These are phyloP conservation scores for Fibroporia radiculosa DNA, from an alignment of 768 basidiomycete genomes.

Conservation along the genomic window DNA sequence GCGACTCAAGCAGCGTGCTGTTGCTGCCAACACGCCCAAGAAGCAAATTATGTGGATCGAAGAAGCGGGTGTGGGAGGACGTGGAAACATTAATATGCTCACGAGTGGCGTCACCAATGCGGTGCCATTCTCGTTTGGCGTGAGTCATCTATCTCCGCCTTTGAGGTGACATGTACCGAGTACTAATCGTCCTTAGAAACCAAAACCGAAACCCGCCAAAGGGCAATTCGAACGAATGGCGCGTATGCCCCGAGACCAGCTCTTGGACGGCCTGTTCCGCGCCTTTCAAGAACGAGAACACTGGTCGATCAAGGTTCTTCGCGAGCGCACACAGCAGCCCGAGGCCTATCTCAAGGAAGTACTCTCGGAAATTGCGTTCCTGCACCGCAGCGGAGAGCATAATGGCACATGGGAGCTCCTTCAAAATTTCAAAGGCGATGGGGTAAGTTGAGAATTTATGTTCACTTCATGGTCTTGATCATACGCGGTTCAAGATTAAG, in stretches of 20 bases:
- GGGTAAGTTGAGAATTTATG: slow-evolving; percentile 29
- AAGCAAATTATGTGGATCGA: slow-evolving; percentile 71
- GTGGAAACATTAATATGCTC: slow-evolving; percentile 70
- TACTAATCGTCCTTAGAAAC: slow-evolving; percentile 36
- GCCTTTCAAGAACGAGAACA: slow-evolving; percentile 73
- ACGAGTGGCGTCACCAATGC: slow-evolving; percentile 66
- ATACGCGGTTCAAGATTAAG: slow-evolving; percentile 21
- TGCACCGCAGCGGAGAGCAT: slow-evolving; percentile 75
- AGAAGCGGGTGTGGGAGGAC: slow-evolving; percentile 59
- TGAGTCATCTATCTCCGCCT: slow-evolving; percentile 28
- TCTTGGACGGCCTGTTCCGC: slow-evolving; percentile 75
- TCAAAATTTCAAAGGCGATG: slow-evolving; percentile 60
- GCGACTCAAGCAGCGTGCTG: slow-evolving; percentile 63
- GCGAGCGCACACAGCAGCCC: slow-evolving; percentile 79
- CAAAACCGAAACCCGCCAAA: slow-evolving; percentile 59
- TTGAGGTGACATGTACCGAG: slow-evolving; percentile 4
- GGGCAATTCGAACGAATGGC: slow-evolving; percentile 82
- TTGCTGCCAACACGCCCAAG: slow-evolving; percentile 56
- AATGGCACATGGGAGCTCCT: slow-evolving; percentile 78
- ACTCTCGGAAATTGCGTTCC: slow-evolving; percentile 63
- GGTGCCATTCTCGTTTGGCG: slow-evolving; percentile 60
- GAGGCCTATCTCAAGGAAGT: slow-evolving; percentile 84
- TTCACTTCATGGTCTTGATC: neutral
- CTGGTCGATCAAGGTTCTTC: slow-evolving; percentile 73
- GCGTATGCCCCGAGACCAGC: slow-evolving; percentile 85